Conservation (phyloP, 2,329 filamentous ascomycete genomes). For the Phialemoniopsis sp. region DNA sequence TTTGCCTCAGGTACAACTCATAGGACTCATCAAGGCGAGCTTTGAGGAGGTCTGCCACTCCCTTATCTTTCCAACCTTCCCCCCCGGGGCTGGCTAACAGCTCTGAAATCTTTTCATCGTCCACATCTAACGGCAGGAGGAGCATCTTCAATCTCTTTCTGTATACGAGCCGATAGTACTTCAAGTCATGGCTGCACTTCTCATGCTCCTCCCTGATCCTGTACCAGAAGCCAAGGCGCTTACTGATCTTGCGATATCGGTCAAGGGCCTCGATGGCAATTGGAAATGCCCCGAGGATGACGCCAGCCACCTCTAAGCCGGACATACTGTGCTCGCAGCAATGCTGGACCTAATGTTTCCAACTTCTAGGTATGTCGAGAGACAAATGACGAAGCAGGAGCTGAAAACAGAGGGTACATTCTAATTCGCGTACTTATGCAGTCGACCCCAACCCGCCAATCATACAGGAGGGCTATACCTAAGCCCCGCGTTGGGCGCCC, state of each 20-base stretch:
- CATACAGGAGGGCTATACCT: too few species aligned
- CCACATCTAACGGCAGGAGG: constrained; percentile 12
- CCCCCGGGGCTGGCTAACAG: constrained; percentile 12
- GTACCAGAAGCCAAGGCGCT: constrained; percentile 9
- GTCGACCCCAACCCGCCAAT: too few species aligned
- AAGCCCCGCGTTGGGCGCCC: too few species aligned
- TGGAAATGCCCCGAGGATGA: constrained; percentile 15
- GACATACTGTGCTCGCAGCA: constrained; percentile 13
- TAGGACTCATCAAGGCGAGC: constrained; percentile 11
- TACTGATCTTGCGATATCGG: constrained; percentile 10
- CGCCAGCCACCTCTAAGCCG: constrained; percentile 13
- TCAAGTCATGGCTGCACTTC: constrained; percentile 9
- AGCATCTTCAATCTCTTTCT: constrained; percentile 12
- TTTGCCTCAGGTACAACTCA: constrained; percentile 9
- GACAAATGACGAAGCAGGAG: too few species aligned
- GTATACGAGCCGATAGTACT: constrained; percentile 10
- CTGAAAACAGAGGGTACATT: too few species aligned
- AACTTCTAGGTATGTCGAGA: too few species aligned
- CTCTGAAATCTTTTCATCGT: constrained; percentile 10
- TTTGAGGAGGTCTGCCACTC: constrained; percentile 6
- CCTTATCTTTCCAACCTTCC: constrained; percentile 10
- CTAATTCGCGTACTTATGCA: too few species aligned
- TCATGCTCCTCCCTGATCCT: constrained; percentile 11
- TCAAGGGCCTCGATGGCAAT: constrained; percentile 12
- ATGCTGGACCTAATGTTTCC: too few species aligned